Base-by-base conservation (phyloP, 768 basidiomycete species). In the Suillus alpinus region DNA sequence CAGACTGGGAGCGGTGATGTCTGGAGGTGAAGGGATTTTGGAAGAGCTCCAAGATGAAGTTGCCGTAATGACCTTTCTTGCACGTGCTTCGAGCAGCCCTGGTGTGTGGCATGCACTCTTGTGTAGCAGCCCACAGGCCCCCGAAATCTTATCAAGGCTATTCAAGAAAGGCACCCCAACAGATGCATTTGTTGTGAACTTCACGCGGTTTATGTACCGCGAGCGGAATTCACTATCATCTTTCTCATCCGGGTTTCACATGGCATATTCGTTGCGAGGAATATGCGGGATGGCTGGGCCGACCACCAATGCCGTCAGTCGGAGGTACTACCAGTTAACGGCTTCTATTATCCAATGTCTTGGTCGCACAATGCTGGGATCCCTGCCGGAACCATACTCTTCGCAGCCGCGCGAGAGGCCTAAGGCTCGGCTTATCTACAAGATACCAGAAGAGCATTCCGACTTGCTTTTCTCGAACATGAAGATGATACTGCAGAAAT, bases 161-260 rank as follows among this genome's bases (percentile, higher is more conserved):
- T 37, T 55, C 52, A 37, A 55, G 52, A 10, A 37, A 18, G 36
- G 16, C 36, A 55, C 52, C 2, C 9, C 8, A 9, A 9, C 23
- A 10, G 52, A 55, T 26, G 2, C 0, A 26, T 10, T 1, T 26
- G 5, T 70, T 59, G 63, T 74, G 49, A 59, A 73, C 64, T 73
- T 73, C 67, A 72, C 75, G 32, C 68, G 68, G 26, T 62, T 74
- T 51, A 67, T 67, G 31, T 63, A 75, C 44, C 65, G 75, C 36
- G 8, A n/a, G 26, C 26, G 26, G 26, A 3, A 12, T 16, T 57
- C 8, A 2, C 12, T 5, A 13, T 20, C 40, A 43, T 4, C 0
- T 39, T 20, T 32, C 56, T 26, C 40, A 51, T 60, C 31, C 5
- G 41, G 14, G 18, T 20, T 18, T 18, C 51, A 16, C n/a, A 39